Evolutionary conservation across 1,284 basidiomycete species (phyloP).

Genomic region (Heterobasidion occidentale): DNA sequence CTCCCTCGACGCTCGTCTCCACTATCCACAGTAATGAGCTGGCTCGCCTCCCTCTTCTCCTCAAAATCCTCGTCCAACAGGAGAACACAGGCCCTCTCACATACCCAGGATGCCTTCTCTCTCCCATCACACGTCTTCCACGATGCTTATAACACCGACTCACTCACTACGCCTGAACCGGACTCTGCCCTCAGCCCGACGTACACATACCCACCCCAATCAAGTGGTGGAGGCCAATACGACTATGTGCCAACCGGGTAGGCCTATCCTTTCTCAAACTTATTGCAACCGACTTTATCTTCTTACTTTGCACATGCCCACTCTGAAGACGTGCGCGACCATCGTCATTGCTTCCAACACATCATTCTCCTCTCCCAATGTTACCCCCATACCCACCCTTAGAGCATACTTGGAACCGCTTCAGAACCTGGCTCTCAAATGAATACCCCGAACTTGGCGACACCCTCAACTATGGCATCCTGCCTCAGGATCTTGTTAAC

Average conservation of each 20-base stretch:
- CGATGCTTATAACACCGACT: conserved; percentile 50
- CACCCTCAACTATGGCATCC: conserved; percentile 82
- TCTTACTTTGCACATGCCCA: background rate
- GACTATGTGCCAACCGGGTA: conserved; percentile 55
- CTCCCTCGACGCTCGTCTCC: conserved; percentile 5
- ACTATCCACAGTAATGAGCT: conserved; percentile 44
- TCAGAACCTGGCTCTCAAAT: conserved; percentile 66
- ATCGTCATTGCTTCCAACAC: conserved; percentile 58
- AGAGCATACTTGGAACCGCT: conserved; percentile 70
- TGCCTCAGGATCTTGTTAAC: conserved; percentile 64
- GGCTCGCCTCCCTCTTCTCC: conserved; percentile 59
- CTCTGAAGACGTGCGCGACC: conserved; percentile 34
- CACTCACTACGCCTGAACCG: conserved; percentile 39
- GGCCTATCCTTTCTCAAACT: conserved; percentile 19
- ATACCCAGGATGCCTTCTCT: conserved; percentile 74
- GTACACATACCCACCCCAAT: conserved; percentile 71
- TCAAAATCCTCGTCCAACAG: conserved; percentile 34
- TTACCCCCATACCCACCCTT: conserved; percentile 66
- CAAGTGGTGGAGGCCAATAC: conserved; percentile 36
- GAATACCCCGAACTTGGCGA: conserved; percentile 89
- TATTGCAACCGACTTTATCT: background rate
- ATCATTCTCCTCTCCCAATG: conserved; percentile 31
- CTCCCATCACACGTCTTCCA: conserved; percentile 59
- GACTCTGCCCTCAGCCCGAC: conserved; percentile 34
- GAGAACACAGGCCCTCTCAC: conserved; percentile 55